Percentiles rank a stretch among this genome's conserved stretches.
Conservation (phyloP, 2,329 filamentous ascomycete species). For the Pyrenophora tritici-repentis region DNA sequence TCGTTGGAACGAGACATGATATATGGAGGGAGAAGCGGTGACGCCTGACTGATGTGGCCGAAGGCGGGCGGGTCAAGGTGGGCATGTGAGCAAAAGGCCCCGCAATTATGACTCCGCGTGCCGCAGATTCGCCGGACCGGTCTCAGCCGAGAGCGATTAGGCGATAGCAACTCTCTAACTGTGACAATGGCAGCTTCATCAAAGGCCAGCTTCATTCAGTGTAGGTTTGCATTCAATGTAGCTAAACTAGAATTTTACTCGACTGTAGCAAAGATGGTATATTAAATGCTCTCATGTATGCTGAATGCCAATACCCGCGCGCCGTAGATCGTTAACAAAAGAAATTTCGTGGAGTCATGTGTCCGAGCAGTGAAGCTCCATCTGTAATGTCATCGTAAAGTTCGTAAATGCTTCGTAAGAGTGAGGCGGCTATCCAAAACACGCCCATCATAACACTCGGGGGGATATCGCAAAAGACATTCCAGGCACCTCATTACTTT, state of each 20-base stretch:
- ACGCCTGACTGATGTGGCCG: neutral
- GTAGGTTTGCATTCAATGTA: neutral
- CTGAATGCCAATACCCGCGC: slow-evolving; percentile 7
- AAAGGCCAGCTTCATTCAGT: neutral
- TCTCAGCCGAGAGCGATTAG: neutral
- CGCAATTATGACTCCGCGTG: slow-evolving; percentile 10
- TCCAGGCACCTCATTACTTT: slow-evolving; percentile 35
- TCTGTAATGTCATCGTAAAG: slow-evolving; percentile 22
- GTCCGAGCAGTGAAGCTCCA: slow-evolving; percentile 17
- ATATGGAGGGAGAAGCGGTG: slow-evolving; percentile 20
- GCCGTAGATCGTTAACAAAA: slow-evolving; percentile 11
- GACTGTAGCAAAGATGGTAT: slow-evolving; percentile 4
- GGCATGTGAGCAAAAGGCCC: slow-evolving; percentile 14
- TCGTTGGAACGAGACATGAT: slow-evolving; percentile 56
- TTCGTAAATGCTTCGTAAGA: slow-evolving; percentile 45
- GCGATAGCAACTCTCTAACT: neutral
- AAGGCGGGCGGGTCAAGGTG: slow-evolving; percentile 6
- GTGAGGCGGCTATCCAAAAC: slow-evolving; percentile 39
- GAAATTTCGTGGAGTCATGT: slow-evolving; percentile 17
- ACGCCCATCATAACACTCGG: slow-evolving; percentile 44
- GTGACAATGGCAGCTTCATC: neutral
- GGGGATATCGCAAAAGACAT: slow-evolving; percentile 38
- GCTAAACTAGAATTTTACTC: neutral
- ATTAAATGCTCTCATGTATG: slow-evolving; percentile 11
- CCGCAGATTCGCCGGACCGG: neutral